phyloP scores from a whole-genome alignment of 225 moss, liverwort and hornwort genomes.

The Ulota crispa region DNA sequence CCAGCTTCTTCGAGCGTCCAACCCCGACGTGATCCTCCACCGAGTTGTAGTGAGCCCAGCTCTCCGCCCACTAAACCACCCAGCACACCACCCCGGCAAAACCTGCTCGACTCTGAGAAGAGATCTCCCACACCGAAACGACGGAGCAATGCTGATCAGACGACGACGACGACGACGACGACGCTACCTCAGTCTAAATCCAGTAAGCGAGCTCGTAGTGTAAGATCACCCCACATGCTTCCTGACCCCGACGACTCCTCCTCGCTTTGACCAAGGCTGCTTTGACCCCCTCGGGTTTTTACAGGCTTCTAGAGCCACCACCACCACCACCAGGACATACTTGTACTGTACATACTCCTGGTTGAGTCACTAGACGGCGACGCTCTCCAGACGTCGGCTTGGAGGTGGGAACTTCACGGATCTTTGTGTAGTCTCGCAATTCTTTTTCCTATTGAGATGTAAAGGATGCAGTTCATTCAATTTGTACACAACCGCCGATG shows the following conservation, averaged over 20 bases:
- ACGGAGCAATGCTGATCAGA: slow-evolving; percentile 1
- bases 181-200: not conserved
- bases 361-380: slow-evolving; percentile 21
- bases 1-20: slow-evolving; percentile 5
- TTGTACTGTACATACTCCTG: slow-evolving; percentile 26
- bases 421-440: not conserved
- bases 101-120: slow-evolving; percentile 26
- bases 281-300: not conserved
- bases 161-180: not conserved
- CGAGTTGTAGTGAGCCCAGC: slow-evolving; percentile 34
- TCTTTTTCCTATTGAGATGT: slow-evolving; percentile 14
- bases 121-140: slow-evolving; percentile 27
- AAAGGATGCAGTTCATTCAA: not conserved
- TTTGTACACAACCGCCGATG: not conserved
- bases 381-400: slow-evolving; percentile 10
- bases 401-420: not conserved
- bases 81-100: slow-evolving; percentile 32
- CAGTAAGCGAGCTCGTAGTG: slow-evolving; percentile 22
- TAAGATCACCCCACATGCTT: slow-evolving; percentile 14
- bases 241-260: slow-evolving; percentile 24
- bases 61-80: slow-evolving; percentile 49
- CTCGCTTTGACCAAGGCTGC: not conserved
- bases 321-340: not conserved
- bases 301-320: not conserved
- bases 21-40: slow-evolving; percentile 22